Percentiles rank a stretch among this genome's conserved stretches.
Conservation (phyloP, 2,329 filamentous ascomycete species). For the Fusarium penzigii region DNA sequence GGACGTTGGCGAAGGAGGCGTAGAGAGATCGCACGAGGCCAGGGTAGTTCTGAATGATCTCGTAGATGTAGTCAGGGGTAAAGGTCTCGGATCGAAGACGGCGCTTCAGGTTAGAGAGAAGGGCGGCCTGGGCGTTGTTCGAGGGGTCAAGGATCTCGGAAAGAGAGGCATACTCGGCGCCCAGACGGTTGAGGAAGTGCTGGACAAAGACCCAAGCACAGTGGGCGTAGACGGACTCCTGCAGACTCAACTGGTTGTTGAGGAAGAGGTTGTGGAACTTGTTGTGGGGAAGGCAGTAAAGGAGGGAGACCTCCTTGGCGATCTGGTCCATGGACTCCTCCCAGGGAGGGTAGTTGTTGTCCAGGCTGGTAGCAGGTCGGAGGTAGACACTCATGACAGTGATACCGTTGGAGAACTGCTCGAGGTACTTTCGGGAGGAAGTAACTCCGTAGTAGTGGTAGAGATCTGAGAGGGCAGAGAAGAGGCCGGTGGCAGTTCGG, state of each 20-base stretch:
- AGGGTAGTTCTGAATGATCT: constrained; percentile 93
- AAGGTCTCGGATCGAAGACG: constrained; percentile 95
- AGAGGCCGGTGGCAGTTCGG: constrained; percentile 86
- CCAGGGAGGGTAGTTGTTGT: constrained; percentile 57
- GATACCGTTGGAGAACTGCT: constrained; percentile 98
- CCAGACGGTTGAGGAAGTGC: constrained; percentile 95
- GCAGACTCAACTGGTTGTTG: constrained; percentile 80
- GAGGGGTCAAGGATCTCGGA: constrained; percentile 75
- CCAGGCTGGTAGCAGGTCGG: constrained; percentile 64
- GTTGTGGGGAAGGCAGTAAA: constrained; percentile 98
- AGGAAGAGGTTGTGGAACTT: constrained; percentile 91
- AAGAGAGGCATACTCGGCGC: constrained; percentile 87
- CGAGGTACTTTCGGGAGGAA: constrained; percentile 93
- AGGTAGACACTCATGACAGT: constrained; percentile 97
- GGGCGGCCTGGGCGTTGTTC: constrained; percentile 82
- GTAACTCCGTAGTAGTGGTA: constrained; percentile 99
- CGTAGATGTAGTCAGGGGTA: constrained; percentile 95
- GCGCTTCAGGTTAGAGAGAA: constrained; percentile 93
- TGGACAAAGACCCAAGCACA: constrained; percentile 97
- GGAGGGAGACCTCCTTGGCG: constrained; percentile 94
- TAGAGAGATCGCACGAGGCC: constrained; percentile 85
- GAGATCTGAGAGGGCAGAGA: constrained; percentile 91
- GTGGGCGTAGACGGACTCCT: constrained; percentile 97
- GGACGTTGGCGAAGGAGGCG: constrained; percentile 85
- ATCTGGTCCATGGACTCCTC: constrained; percentile 97